Conservation (phyloP, 805 yeast species). For the Candida boleticola region DNA sequence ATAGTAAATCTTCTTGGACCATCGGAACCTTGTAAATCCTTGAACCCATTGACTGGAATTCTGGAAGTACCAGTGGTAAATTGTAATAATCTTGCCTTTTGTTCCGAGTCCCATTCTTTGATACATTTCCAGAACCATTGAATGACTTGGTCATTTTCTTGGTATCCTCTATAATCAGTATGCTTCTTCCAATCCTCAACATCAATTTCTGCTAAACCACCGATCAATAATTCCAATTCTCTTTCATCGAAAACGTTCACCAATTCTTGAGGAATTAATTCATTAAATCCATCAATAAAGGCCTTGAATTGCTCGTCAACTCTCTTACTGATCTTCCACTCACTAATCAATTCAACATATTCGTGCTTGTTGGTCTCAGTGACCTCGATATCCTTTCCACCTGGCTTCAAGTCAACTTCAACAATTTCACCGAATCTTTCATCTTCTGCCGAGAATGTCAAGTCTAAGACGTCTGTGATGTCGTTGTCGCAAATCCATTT, state of each 20-base stretch:
- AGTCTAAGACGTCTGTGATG: constrained; percentile 75
- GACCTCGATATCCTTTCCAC: constrained; percentile 86
- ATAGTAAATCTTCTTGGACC: constrained; percentile 99
- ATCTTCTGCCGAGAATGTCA: constrained; percentile 86
- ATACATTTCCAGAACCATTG: constrained; percentile 99
- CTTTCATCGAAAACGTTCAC: constrained; percentile 97
- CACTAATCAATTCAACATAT: constrained; percentile 90
- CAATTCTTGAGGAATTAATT: constrained; percentile 93
- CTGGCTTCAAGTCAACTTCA: constrained; percentile 84
- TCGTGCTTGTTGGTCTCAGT: constrained; percentile 94
- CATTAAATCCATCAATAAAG: constrained; percentile 95
- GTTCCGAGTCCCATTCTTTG: constrained; percentile 93
- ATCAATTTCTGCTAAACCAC: constrained; percentile 97
- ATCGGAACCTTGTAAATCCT: constrained; percentile 97
- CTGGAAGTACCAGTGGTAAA: constrained; percentile 99
- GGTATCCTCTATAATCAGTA: constrained; percentile 97
- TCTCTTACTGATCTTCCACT: constrained; percentile 92
- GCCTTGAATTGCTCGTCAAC: constrained; percentile 96
- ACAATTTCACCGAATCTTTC: constrained; percentile 93
- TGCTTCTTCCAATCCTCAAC: constrained; percentile 99
- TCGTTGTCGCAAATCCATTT: constrained; percentile 96
- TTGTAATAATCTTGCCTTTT: constrained; percentile 90
- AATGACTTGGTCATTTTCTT: constrained; percentile 91
- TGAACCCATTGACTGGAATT: constrained; percentile 98
- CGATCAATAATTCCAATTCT: constrained; percentile 92